Evolutionary conservation across 2,329 filamentous ascomycete species (phyloP).

Genomic region (Neoarthrinium moseri): DNA sequence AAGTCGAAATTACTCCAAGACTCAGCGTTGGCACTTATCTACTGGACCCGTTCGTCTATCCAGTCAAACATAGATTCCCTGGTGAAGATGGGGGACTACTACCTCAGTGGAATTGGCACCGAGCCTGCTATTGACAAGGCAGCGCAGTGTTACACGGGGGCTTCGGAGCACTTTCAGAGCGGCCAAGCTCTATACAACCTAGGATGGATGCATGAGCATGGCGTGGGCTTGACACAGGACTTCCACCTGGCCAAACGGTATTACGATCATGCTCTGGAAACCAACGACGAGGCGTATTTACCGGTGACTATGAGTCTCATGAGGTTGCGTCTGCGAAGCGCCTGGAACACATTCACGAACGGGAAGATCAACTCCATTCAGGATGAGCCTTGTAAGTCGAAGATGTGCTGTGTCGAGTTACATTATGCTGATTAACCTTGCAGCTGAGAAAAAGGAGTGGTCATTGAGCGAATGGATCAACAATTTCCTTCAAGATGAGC

Average conservation of each 20-base stretch:
- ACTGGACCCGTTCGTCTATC: slow-evolving; percentile 92
- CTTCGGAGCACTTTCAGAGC: slow-evolving; percentile 86
- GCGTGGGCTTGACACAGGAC: slow-evolving; percentile 87
- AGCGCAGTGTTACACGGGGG: slow-evolving; percentile 87
- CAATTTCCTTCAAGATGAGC: slow-evolving; percentile 75
- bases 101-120: slow-evolving; percentile 78
- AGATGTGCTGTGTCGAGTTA: too few species aligned
- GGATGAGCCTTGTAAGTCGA: slow-evolving; percentile 75
- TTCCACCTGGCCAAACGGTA: slow-evolving; percentile 96
- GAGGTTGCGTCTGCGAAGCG: slow-evolving; percentile 80
- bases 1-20: slow-evolving; percentile 46
- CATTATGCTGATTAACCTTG: neutral
- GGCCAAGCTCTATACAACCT: slow-evolving; percentile 96
- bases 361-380: slow-evolving; percentile 91
- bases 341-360: slow-evolving; percentile 90
- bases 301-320: slow-evolving; percentile 86
- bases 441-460: slow-evolving; percentile 70
- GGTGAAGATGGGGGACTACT: slow-evolving; percentile 99
- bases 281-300: slow-evolving; percentile 90
- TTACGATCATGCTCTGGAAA: slow-evolving; percentile 89
- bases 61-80: slow-evolving; percentile 92
- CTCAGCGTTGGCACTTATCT: slow-evolving; percentile 71
- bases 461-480: slow-evolving; percentile 83
- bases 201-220: slow-evolving; percentile 99
- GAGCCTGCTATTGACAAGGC: slow-evolving; percentile 77